Evolutionary conservation across 495 filamentous ascomycete genomes (phyloP), one percentile per base, ranked within the genome.

Genomic region (Hypoxylon lienhwacheense): DNA sequence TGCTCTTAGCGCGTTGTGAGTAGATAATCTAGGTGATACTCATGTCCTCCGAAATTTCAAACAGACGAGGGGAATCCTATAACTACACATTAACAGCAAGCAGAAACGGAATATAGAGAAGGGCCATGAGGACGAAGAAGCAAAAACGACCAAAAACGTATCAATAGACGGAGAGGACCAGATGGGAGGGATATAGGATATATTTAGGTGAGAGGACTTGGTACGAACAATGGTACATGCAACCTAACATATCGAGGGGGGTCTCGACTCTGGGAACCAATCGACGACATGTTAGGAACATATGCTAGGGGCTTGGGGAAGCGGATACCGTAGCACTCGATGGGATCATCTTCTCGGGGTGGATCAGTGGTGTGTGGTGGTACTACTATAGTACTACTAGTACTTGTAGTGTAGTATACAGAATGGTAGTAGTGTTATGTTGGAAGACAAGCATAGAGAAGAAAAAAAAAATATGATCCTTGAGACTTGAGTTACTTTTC

Each of bases 1-100:
- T 45, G 28, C 32, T 58, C 39, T 49, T 53, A 17, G 35, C 31
- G 47, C 19, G 43, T 54, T 17, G 36, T 49, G 33, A 17, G 17
- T 47, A 6, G 16, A 46, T 39, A 19, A 40, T 34, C 48, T 54
- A 62, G 45, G 59, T 58, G 31, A 19, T 41, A 58, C 54, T 63
- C 59, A 63, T 59, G 48, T 34, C 42, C 51, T 39, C 48, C 19
- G 10, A 37, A 58, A 32, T 51, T 12, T 50, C 53, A 56, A 42
- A 53, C 5, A 52, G 45, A 50, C 54, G 59, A 63, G 43, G 59
- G 37, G 31, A 57, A 53, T 63, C 59, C 49, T 54, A 63, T 53
- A n/a, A n/a, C n/a, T n/a, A 63, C 49, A 63, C 54, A 53, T 58
- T 48, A 58, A 63, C 31, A 42, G 44, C 41, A 35, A 33, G 44